Percentiles rank a stretch among this genome's conserved stretches.
Evolutionary conservation across 257 asterid genomes (phyloP).

Genomic region (Verbena officinalis): DNA sequence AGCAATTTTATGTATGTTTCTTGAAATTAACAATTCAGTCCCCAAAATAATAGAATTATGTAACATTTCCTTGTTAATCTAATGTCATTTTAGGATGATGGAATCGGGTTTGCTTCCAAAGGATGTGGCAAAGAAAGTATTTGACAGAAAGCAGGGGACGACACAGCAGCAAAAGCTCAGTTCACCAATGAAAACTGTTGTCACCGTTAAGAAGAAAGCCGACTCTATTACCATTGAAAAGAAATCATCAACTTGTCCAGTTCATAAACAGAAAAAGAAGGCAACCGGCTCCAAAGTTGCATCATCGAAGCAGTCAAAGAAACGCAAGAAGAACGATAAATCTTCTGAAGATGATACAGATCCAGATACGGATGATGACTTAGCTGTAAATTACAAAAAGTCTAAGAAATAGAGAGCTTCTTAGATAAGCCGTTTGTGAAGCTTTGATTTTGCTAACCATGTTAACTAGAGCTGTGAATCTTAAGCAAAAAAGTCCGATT

Average conservation of each 20-base stretch:
- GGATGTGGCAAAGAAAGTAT: constrained; percentile 73
- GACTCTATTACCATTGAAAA: constrained; percentile 39
- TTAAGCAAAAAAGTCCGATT: too few species aligned
- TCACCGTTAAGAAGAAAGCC: constrained; percentile 51
- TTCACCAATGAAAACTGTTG: constrained; percentile 67
- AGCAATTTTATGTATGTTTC: too few species aligned
- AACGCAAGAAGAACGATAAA: constrained; percentile 47
- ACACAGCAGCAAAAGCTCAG: constrained; percentile 59
- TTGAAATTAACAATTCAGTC: too few species aligned
- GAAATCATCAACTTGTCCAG: constrained; percentile 39
- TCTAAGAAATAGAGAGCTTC: constrained; percentile 52
- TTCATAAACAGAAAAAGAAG: constrained; percentile 48
- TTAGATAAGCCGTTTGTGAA: too few species aligned
- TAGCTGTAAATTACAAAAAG: constrained; percentile 7
- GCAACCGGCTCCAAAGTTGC: too few species aligned
- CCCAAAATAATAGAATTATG: too few species aligned
- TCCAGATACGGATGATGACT: constrained; percentile 48
- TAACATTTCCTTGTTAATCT: not conserved
- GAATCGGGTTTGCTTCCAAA: constrained; percentile 85
- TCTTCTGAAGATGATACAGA: constrained; percentile 47
- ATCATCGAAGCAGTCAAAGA: constrained; percentile 60
- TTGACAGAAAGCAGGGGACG: constrained; percentile 64
- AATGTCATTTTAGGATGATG: constrained; percentile 76
- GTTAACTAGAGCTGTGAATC: too few species aligned
- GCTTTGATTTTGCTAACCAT: too few species aligned